Conservation (phyloP, 306 rosid genomes). For the Pyrus pyrifolia region DNA sequence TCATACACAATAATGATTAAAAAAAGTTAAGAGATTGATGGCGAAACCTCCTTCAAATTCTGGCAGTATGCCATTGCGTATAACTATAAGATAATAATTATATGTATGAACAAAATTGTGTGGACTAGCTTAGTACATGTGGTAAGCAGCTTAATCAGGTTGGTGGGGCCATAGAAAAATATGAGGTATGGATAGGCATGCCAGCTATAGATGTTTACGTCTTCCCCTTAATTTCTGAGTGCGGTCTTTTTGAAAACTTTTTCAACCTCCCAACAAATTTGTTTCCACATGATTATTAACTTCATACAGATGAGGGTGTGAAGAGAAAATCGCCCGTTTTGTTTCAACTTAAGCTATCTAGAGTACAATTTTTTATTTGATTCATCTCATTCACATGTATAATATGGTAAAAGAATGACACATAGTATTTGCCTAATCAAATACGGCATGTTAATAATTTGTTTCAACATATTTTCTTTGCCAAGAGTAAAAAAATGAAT, state of each 20-base stretch:
- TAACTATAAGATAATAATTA: background rate
- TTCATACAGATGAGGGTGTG: background rate
- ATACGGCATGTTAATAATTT: background rate
- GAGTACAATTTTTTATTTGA: background rate
- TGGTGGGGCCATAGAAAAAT: background rate
- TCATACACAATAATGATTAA: too few species aligned
- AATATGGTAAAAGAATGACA: background rate
- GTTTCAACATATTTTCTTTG: background rate
- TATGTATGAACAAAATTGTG: background rate
- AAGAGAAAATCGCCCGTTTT: background rate
- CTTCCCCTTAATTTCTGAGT: background rate
- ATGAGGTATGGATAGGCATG: background rate
- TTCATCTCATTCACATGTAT: background rate
- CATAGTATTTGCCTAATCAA: background rate
- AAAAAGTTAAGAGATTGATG: too few species aligned
- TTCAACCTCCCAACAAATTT: conserved; percentile 18
- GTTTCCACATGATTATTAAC: background rate
- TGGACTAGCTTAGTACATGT: background rate
- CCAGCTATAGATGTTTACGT: background rate
- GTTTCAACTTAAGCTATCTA: background rate
- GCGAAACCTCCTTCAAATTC: too few species aligned
- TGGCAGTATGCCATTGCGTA: background rate
- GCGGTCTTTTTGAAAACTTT: background rate
- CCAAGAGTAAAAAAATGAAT: background rate
- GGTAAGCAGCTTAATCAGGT: background rate